A percentile compares a stretch with the other conserved stretches of the same genome.
These are phyloP conservation scores for Cutaneotrichosporon sp. DNA, from an alignment of 1,284 basidiomycete genomes.

Conservation along the genomic window DNA sequence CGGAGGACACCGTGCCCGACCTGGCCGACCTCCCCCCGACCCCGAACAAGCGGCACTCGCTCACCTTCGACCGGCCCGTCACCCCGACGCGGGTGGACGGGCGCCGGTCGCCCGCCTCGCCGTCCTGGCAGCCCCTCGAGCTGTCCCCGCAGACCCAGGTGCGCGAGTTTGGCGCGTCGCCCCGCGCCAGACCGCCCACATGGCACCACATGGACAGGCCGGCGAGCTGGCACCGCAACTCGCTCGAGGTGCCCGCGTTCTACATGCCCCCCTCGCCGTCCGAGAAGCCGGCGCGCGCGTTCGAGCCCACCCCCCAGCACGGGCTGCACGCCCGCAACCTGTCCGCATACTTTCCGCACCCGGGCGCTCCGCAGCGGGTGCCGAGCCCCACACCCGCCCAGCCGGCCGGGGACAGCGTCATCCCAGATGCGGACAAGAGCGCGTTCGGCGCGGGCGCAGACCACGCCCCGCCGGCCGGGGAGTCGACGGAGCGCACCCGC, in stretches of 20 bases:
- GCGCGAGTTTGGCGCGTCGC: neutral
- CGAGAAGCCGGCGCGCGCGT: neutral
- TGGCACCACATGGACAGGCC: slow-evolving; percentile 5
- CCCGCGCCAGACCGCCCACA: neutral
- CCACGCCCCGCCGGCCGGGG: slow-evolving; percentile 13
- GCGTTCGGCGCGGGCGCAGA: slow-evolving; percentile 35
- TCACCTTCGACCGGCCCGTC: slow-evolving; percentile 10
- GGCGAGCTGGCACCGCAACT: slow-evolving; percentile 9
- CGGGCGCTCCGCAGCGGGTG: slow-evolving; percentile 57
- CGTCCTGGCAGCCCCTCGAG: slow-evolving; percentile 5
- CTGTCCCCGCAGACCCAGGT: neutral
- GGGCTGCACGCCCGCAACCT: slow-evolving; percentile 83
- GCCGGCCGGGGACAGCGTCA: slow-evolving; percentile 31
- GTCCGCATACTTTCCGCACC: slow-evolving; percentile 84
- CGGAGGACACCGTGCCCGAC: slow-evolving; percentile 11
- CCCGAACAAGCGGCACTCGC: neutral
- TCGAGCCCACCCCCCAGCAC: slow-evolving; percentile 23
- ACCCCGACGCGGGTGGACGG: neutral
- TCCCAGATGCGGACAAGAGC: slow-evolving; percentile 28
- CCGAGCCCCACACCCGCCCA: slow-evolving; percentile 18
- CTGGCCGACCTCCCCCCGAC: slow-evolving; percentile 5
- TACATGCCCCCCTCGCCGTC: slow-evolving; percentile 6
- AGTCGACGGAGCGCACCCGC: slow-evolving; percentile 21
- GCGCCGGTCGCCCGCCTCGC: neutral
- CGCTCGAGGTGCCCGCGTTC: slow-evolving; percentile 11